Evolutionary conservation across 805 yeast genomes (phyloP).

Genomic region (Suhomyces sp.): DNA sequence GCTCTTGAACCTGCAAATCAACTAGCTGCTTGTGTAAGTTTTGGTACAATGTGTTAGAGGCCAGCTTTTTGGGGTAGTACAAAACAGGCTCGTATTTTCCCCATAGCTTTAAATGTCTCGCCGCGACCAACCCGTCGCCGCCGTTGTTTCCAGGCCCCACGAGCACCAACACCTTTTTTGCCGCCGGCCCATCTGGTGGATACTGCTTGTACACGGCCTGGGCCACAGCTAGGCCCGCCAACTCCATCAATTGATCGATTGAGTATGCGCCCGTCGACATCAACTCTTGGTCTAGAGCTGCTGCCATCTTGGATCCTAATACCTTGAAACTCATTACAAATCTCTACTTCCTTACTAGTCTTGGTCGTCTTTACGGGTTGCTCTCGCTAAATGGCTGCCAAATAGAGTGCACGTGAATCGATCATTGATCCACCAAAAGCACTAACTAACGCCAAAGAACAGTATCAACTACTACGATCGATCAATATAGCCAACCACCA

Average conservation of each 20-base stretch:
- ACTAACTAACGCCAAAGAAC: no score
- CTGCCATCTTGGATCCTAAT: conserved; percentile 53
- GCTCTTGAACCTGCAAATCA: conserved; percentile 58
- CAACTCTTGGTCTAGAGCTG: conserved; percentile 75
- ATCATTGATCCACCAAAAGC: not conserved
- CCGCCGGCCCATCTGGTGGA: conserved; percentile 44
- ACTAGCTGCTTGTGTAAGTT: conserved; percentile 65
- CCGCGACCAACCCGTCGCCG: conserved; percentile 96
- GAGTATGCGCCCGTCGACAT: conserved; percentile 84
- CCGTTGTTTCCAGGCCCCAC: conserved; percentile 98
- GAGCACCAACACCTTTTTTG: conserved; percentile 55
- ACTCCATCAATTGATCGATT: conserved; percentile 88
- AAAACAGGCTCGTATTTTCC: conserved; percentile 70
- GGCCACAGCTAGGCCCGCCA: conserved; percentile 94
- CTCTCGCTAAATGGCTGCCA: not conserved
- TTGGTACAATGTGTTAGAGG: conserved; percentile 53
- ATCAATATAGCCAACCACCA: no score
- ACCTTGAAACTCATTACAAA: conserved; percentile 13
- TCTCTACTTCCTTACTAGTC: not conserved
- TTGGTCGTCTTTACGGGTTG: not conserved
- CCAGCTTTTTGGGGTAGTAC: conserved; percentile 69
- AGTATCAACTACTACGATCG: no score
- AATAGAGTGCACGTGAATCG: not conserved
- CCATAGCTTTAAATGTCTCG: conserved; percentile 80
- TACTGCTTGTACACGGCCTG: conserved; percentile 70